Base-by-base conservation (phyloP, 495 filamentous ascomycete genomes). In the Cercophora sp. region DNA sequence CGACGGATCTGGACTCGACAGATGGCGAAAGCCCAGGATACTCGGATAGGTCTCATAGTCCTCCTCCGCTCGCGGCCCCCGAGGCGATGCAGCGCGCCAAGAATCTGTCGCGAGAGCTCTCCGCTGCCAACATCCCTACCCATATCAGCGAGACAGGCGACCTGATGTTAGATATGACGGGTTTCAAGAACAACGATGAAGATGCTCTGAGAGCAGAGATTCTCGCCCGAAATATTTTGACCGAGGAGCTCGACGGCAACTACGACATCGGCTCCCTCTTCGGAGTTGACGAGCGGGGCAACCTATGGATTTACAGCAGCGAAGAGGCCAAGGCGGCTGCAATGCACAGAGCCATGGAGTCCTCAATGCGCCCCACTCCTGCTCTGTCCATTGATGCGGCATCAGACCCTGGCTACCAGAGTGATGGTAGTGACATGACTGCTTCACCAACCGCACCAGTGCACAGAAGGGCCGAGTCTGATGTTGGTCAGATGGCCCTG, bases 241-340 rank as follows among this genome's bases (percentile, higher is more conserved):
- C 88, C 0, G 91, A 97, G 62, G 94, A 97, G 66, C 71, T 97
- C 18, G 88, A 96, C 65, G 93, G 91, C 13, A 87, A 89, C 58
- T 96, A 96, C 65, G 94, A 99, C 64, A 92, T 99, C 60, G 92
- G 92, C 24, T 85, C 93, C 22, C 77, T 99, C 5, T 96, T 99
- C 64, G 92, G 89, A 6, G 89, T 89, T 20, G 93, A 99, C 62
- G 90, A 94, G 60, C 84, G 91, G 41, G 93, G 93, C 4, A 97
- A 99, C 62, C 74, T 99, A 8, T 97, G 93, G 94, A 97, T 97
- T 48, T 99, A 97, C 70, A 93, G 88, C 66, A 96, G 90, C 57
- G 90, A 96, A 64, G 94, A 96, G 60, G 90, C 94, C 20, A 97
- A 96, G 61, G 87, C 91, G 61, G 77, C 74, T 10, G 79, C 79